Percentiles rank a stretch among this genome's conserved stretches.
phyloP scores from a whole-genome alignment of 768 basidiomycete species.

The Collybia mongolica region DNA sequence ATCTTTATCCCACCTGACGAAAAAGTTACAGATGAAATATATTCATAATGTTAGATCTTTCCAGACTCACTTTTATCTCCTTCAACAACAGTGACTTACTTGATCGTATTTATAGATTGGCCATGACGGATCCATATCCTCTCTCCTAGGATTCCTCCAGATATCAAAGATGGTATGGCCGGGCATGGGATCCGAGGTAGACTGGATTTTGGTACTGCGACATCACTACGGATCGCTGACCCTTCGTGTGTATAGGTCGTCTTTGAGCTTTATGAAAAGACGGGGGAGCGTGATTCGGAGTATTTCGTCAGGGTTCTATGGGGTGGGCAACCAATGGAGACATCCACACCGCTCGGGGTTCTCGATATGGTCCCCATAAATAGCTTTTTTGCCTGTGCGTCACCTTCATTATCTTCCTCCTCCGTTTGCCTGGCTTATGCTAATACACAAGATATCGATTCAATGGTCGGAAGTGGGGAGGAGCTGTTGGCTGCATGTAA shows the following conservation, averaged over 20 bases:
- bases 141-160: constrained; percentile 49
- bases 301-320: constrained; percentile 48
- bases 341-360: constrained; percentile 44
- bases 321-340: constrained; percentile 49
- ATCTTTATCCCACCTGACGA: neutral
- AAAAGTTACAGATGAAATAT: constrained; percentile 31
- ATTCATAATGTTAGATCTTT: constrained; percentile 36
- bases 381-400: constrained; percentile 42
- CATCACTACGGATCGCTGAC: too few species aligned
- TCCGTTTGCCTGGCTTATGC: neutral
- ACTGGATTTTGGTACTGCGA: neutral
- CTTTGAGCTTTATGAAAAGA: constrained; percentile 41
- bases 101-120: constrained; percentile 27
- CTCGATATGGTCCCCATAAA: constrained; percentile 44
- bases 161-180: constrained; percentile 54
- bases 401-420: neutral
- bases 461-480: constrained; percentile 31
- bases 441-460: constrained; percentile 32
- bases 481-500: constrained; percentile 33
- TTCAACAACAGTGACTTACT: too few species aligned
- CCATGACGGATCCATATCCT: constrained; percentile 50
- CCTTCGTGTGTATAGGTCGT: constrained; percentile 26
- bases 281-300: neutral
- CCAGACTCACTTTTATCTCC: too few species aligned
- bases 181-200: constrained; percentile 51